Evolutionary conservation across 2,329 filamentous ascomycete species (phyloP).

Genomic region (Westerdykella sp.): DNA sequence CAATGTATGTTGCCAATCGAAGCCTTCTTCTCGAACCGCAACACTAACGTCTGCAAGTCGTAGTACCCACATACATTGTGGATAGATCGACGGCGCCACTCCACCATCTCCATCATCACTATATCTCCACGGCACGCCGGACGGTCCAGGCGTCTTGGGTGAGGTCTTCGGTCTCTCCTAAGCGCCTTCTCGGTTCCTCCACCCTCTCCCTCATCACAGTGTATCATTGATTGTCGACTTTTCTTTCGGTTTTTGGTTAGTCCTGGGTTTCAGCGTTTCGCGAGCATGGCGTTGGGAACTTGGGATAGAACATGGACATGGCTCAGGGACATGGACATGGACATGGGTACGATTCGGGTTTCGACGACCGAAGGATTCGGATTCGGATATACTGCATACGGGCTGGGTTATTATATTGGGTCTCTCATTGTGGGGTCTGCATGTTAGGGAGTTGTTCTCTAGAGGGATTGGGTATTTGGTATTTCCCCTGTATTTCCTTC

Average conservation of each 20-base stretch:
- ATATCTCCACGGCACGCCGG: neutral
- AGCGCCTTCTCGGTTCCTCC: neutral
- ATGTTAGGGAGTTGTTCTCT: slow-evolving; percentile 4
- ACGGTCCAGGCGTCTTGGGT: neutral
- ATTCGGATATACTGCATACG: slow-evolving; percentile 1
- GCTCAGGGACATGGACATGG: neutral
- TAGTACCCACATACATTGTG: slow-evolving; percentile 1
- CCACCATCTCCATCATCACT: neutral
- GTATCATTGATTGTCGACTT: neutral
- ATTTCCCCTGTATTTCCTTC: neutral
- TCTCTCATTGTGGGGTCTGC: slow-evolving; percentile 1
- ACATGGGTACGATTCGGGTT: neutral
- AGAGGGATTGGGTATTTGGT: slow-evolving; percentile 2
- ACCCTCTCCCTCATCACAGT: neutral
- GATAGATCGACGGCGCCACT: slow-evolving; percentile 3
- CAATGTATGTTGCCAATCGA: slow-evolving; percentile 5
- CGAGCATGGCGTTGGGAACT: neutral
- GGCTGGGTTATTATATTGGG: slow-evolving; percentile 1
- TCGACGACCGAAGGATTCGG: neutral
- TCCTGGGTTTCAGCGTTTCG: slow-evolving; percentile 5
- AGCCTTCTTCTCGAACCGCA: neutral
- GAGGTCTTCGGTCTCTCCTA: neutral
- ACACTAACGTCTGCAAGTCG: slow-evolving; percentile 3
- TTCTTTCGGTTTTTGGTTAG: neutral
- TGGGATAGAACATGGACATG: neutral